These are phyloP conservation scores for barley (Hordeum vulgare) DNA, from an alignment of 176 grass and related monocot species.

Conservation along the genomic window DNA sequence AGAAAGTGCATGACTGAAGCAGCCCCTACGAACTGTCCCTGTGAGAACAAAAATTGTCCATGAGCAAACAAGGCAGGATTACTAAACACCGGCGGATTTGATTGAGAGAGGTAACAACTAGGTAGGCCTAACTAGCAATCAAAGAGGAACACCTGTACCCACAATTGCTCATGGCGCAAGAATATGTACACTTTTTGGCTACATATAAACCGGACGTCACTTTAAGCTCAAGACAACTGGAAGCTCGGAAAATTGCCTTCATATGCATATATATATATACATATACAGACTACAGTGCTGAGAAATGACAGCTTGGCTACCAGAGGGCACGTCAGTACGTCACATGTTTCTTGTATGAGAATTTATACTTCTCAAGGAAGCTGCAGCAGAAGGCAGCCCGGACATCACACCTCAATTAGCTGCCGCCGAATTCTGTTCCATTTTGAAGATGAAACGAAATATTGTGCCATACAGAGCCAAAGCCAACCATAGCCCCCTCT, in stretches of 20 bases:
- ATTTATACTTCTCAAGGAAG: neutral
- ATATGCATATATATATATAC: neutral
- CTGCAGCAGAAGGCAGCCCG: neutral
- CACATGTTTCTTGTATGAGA: neutral
- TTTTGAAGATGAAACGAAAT: neutral
- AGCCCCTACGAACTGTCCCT: slow-evolving; percentile 20
- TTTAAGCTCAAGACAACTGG: slow-evolving; percentile 25
- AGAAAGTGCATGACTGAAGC: neutral
- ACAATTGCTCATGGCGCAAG: slow-evolving; percentile 7
- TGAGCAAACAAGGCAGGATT: slow-evolving; percentile 4
- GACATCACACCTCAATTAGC: neutral
- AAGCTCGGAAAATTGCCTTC: neutral
- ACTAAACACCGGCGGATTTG: neutral
- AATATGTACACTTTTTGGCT: neutral
- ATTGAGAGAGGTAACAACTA: slow-evolving; percentile 18
- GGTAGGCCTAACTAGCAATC: slow-evolving; percentile 1
- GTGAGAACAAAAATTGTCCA: neutral
- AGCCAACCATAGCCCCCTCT: neutral
- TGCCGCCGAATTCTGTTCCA: neutral
- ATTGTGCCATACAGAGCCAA: neutral
- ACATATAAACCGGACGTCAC: slow-evolving; percentile 14
- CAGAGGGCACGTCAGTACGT: neutral
- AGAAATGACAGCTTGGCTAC: neutral
- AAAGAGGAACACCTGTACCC: slow-evolving; percentile 12
- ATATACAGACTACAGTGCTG: too few species aligned